Evolutionary conservation across 129 eudicot species (phyloP).

Genomic region (Flaveria bidentis): DNA sequence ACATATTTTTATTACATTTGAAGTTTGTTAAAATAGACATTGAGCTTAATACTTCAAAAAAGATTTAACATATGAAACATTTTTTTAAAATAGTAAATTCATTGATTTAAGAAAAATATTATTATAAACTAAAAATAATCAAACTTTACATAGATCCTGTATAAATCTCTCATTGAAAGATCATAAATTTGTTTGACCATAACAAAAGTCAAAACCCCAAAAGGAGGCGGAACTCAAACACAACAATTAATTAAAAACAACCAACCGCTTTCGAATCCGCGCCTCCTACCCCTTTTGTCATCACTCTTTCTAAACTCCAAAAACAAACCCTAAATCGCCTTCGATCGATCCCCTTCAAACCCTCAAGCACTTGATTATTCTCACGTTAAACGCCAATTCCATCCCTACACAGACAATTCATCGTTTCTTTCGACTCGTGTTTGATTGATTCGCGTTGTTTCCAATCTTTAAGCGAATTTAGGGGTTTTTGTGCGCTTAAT

Average conservation of each 20-base stretch:
- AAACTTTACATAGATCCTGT: background rate
- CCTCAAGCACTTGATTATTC: constrained; percentile 4
- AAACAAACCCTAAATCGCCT: constrained; percentile 35
- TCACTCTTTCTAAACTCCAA: constrained; percentile 41
- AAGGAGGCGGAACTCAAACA: constrained; percentile 45
- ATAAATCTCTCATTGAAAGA: background rate
- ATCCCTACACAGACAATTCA: background rate
- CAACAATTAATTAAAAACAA: constrained; percentile 31
- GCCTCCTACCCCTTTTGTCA: constrained; percentile 31
- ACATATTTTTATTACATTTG: too few species aligned
- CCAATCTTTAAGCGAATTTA: constrained; percentile 4
- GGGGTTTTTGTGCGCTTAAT: constrained; percentile 28
- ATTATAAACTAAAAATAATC: background rate
- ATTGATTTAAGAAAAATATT: background rate
- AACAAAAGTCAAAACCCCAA: constrained; percentile 19
- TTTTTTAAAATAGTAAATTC: too few species aligned
- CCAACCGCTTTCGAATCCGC: constrained; percentile 42
- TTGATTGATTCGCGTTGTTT: background rate
- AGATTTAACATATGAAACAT: too few species aligned
- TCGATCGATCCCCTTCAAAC: constrained; percentile 19
- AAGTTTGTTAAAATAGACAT: too few species aligned
- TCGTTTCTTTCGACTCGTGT: background rate
- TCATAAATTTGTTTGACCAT: background rate
- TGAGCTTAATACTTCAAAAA: too few species aligned
- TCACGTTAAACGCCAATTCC: constrained; percentile 6